phyloP scores from a whole-genome alignment of 306 rosid genomes.

The Gillenia trifoliata region DNA sequence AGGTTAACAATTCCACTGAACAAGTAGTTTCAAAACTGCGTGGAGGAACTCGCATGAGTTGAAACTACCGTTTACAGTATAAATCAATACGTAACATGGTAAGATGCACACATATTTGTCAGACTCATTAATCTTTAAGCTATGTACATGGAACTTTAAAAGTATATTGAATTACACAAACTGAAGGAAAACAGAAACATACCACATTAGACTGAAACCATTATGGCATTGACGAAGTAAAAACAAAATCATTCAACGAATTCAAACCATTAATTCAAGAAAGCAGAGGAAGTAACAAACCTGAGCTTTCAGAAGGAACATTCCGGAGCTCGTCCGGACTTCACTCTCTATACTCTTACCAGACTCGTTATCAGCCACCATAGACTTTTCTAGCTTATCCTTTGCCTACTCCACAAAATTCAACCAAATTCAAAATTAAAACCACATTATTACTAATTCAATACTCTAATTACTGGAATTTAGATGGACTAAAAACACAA shows the following conservation, averaged over 20 bases:
- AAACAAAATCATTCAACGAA: neutral
- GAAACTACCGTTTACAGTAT: neutral
- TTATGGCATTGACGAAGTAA: neutral
- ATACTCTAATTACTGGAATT: neutral
- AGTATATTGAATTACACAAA: neutral
- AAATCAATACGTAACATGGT: neutral
- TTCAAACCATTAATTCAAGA: neutral
- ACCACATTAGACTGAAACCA: neutral
- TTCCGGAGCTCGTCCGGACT: conserved; percentile 94
- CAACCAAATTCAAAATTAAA: conserved; percentile 2
- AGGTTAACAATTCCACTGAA: neutral
- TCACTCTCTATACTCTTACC: conserved; percentile 74
- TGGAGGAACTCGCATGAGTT: neutral
- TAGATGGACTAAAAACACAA: neutral
- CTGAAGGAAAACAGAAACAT: neutral
- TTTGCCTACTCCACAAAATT: conserved; percentile 52
- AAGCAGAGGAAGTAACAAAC: conserved; percentile 25
- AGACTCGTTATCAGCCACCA: conserved; percentile 89
- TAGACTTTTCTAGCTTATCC: conserved; percentile 74
- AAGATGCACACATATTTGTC: neutral
- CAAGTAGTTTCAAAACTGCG: neutral
- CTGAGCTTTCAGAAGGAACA: conserved; percentile 75
- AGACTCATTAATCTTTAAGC: neutral
- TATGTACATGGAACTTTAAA: neutral
- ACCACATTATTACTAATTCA: neutral